Base-by-base conservation (phyloP, 2,329 filamentous ascomycete species). In the Stemphylium beticola region DNA sequence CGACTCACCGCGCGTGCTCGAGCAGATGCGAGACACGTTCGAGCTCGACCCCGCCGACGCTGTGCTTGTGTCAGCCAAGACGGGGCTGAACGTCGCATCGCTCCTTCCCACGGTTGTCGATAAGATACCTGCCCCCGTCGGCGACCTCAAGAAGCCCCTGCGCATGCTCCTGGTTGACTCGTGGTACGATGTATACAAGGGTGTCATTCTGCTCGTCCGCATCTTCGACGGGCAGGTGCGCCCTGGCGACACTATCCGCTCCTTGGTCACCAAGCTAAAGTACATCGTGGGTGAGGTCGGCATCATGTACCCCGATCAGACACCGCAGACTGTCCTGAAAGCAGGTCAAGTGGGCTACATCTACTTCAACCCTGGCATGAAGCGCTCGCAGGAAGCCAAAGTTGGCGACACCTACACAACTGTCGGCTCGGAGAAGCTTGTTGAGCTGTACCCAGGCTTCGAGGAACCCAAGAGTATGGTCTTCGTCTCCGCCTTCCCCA, bases 401-500 rank as follows among this genome's bases (percentile, higher is more conserved):
- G 88, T 98, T 24, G 95, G 95, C 45, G 95, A 99, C 69, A 99
- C 95, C 0, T 96, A 92, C 68, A 98, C 95, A 0, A 90, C 85
- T 1, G 83, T 92, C 3, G 92, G 91, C 2, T 86, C 81, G 18
- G 91, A 96, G 76, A 85, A 86, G 54, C 69, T 83, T 0, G 92
- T 99, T 2, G 83, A 93, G 73, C 87, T 91, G 11, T 88, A 93
- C 49, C 92, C 92, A 0, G 95, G 93, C 2, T 99, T 99, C 57
- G 93, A 96, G 72, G 95, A 99, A 74, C 93, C 95, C 1, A 96
- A 99, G 75, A 90, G 93, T 5, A 99, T 99, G 95, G 95, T 99
- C 4, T 99, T 99, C 65, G 95, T 99, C 4, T 93, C 93, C 0
- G 95, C 95, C 0, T 99, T 96, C 67, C 95, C 95, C 0, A 92